These are phyloP conservation scores for Cocos nucifera DNA, from an alignment of 176 grass and related monocot species.

Conservation along the genomic window DNA sequence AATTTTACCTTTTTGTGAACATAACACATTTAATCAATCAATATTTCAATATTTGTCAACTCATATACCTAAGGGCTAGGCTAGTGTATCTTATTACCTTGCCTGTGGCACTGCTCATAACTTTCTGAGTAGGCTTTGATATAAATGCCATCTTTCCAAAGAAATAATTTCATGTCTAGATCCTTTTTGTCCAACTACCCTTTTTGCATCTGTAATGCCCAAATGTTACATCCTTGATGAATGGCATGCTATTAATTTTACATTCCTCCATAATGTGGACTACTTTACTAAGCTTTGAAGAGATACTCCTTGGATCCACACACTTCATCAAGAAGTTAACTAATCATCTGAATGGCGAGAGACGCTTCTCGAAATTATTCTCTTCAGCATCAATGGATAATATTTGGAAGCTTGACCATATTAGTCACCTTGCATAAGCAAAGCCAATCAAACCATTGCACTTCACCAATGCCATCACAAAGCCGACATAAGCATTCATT, in stretches of 20 bases:
- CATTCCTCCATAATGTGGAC: slow-evolving; percentile 73
- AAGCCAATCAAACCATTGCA: slow-evolving; percentile 54
- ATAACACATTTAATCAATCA: background rate
- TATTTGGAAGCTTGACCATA: slow-evolving; percentile 60
- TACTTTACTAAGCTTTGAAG: slow-evolving; percentile 58
- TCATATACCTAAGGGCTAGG: slow-evolving; percentile 52
- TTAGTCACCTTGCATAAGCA: slow-evolving; percentile 54
- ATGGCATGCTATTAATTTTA: slow-evolving; percentile 86
- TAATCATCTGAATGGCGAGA: slow-evolving; percentile 94
- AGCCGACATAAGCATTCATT: slow-evolving; percentile 75
- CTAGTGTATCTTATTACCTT: slow-evolving; percentile 22
- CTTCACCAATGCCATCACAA: slow-evolving; percentile 86
- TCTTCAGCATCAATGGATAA: slow-evolving; percentile 42
- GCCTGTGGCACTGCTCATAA: slow-evolving; percentile 26
- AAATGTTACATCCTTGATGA: slow-evolving; percentile 71
- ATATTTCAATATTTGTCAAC: background rate
- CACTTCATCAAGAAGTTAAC: slow-evolving; percentile 82
- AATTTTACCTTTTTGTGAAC: background rate
- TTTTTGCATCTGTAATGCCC: no score
- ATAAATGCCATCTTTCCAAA: slow-evolving; percentile 74
- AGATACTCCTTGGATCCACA: slow-evolving; percentile 77
- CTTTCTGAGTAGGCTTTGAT: slow-evolving; percentile 34
- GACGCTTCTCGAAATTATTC: slow-evolving; percentile 64
- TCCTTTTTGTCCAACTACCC: no score
- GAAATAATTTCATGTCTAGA: slow-evolving; percentile 60